Base-by-base conservation (phyloP, 2,329 filamentous ascomycete genomes). In the Aureobasidium sp. region DNA sequence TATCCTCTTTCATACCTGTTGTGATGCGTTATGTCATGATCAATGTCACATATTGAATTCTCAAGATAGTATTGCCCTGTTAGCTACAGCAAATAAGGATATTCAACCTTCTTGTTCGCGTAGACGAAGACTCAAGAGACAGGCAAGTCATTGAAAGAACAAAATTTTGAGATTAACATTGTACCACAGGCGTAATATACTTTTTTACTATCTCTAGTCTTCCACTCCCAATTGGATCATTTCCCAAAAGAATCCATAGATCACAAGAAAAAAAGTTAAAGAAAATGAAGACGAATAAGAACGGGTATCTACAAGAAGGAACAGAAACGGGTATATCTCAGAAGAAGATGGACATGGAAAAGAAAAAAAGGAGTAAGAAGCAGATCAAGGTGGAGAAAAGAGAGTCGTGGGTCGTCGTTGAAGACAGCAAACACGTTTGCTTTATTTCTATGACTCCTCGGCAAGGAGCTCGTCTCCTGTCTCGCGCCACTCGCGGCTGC, bases 401-500 rank as follows among this genome's bases (percentile, higher is more conserved):
- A 50, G 17, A 50, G 23, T 60, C 57, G 27, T 60, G 27, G 36
- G 26, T 60, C 57, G 46, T 60, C 57, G 57, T 60, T 23, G 51
- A 34, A 29, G 23, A n/a, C 20, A 23, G 23, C 4, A 37, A 13
- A 46, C 10, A 17, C 13, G 34, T 26, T 37, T 57, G 27, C 27
- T 5, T 37, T 9, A n/a, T 20, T 10, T 26, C 20, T 39, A 62
- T 26, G 46, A 42, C 59, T 69, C 68, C 63, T 67, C 67, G 48
- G 64, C 63, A 27, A 68, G 57, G 36, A 63, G 61, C 68, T 91
- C 91, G 60, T 89, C 88, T 32, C 87, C 87, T 67, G 88, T 87
- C 68, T 97, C 93, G 64, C 93, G 85, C 94, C 94, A 99, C 68
- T 96, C 91, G 51, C 91, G 86, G 69, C 90, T 94, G 71, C 86